A percentile compares a stretch with the other conserved stretches of the same genome.
These are phyloP conservation scores for Pythium phragmiticola DNA, from an alignment of 352 stramenopile species.

Conservation along the genomic window DNA sequence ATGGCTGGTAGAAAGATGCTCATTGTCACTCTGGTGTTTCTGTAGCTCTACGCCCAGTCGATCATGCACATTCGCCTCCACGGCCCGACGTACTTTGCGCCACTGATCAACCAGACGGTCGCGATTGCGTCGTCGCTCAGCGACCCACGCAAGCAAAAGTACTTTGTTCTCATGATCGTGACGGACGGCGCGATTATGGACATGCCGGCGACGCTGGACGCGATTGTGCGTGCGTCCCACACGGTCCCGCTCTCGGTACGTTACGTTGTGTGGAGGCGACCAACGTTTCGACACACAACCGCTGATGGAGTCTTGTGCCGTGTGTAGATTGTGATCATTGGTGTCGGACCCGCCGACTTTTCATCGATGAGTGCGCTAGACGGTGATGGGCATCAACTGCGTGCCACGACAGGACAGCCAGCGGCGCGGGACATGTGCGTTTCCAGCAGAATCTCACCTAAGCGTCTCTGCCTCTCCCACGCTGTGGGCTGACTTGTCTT, in stretches of 20 bases:
- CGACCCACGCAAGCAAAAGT: conserved; percentile 69
- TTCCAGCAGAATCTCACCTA: background rate
- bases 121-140: conserved; percentile 38
- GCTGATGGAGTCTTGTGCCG: background rate
- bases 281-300: background rate
- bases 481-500: no score
- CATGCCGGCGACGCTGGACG: conserved; percentile 66
- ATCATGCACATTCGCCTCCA: conserved; percentile 51
- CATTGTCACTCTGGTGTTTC: background rate
- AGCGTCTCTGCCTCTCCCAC: no score
- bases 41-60: conserved; percentile 52
- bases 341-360: conserved; percentile 71
- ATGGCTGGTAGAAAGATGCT: background rate
- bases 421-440: conserved; percentile 64
- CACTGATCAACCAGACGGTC: conserved; percentile 58
- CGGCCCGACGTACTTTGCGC: conserved; percentile 57
- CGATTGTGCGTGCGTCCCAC: conserved; percentile 57
- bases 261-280: background rate
- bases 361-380: conserved; percentile 65
- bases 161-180: conserved; percentile 86
- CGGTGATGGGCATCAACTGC: conserved; percentile 55
- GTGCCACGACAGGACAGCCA: conserved; percentile 32
- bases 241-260: conserved; percentile 47
- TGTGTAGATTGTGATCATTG: conserved; percentile 70
- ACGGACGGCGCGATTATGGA: conserved; percentile 89